A percentile compares a stretch with the other conserved stretches of the same genome.
Conservation (phyloP, 73 alveolate species). For the Effrenium voratum region DNA sequence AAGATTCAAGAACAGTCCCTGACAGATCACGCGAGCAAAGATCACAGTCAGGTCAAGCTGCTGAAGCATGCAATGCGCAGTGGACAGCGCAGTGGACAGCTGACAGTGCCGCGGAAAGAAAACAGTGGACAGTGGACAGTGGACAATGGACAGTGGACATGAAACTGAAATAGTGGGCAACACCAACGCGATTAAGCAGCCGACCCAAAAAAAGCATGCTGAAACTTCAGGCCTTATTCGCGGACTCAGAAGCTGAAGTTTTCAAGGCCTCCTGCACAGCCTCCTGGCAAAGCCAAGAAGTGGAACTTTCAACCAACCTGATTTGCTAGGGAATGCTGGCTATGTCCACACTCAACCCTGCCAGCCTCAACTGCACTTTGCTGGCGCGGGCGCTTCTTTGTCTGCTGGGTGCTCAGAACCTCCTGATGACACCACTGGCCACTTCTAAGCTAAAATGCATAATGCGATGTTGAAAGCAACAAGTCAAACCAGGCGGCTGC, state of each 20-base stretch:
- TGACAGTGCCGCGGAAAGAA: not conserved
- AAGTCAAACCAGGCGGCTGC: too few relatives aligned
- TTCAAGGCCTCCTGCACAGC: too few relatives aligned
- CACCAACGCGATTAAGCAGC: not conserved
- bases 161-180: too few relatives aligned
- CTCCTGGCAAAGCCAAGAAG: not conserved
- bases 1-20: not conserved
- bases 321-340: too few relatives aligned
- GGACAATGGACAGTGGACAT: not conserved
- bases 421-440: too few relatives aligned
- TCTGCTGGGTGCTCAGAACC: too few relatives aligned
- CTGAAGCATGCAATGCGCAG: not conserved
- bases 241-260: not conserved
- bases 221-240: not conserved
- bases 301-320: not conserved
- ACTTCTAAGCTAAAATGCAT: too few relatives aligned
- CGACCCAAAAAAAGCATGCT: not conserved
- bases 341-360: too few relatives aligned
- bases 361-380: too few relatives aligned
- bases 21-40: not conserved
- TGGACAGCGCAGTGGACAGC: conserved; percentile 1
- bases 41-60: not conserved
- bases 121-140: not conserved
- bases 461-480: too few relatives aligned
- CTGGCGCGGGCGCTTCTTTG: too few relatives aligned